phyloP scores from a whole-genome alignment of 768 basidiomycete genomes.

The Leccinum ochraceum region DNA sequence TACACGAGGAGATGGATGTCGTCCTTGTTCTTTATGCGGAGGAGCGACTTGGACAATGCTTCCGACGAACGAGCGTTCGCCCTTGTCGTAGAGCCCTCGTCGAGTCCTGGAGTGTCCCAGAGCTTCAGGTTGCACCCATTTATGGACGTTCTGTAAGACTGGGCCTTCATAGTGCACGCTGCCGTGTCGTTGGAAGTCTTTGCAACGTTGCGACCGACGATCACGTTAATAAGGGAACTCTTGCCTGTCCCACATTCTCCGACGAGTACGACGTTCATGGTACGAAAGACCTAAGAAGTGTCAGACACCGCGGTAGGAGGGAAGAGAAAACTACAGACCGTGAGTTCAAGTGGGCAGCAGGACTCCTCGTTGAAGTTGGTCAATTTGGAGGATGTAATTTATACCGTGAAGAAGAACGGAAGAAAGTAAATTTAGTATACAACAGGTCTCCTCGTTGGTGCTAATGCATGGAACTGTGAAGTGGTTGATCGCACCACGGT shows the following conservation, averaged over 20 bases:
- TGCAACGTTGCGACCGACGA: conserved; percentile 12
- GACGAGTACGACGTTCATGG: conserved; percentile 25
- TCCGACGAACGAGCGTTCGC: conserved; percentile 6
- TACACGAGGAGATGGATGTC: conserved; percentile 23
- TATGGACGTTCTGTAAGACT: conserved; percentile 14
- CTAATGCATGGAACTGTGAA: not conserved
- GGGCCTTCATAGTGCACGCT: conserved; percentile 16
- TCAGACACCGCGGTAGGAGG: conserved; percentile 1
- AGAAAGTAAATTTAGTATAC: not conserved
- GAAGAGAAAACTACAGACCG: not conserved
- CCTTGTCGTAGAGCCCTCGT: conserved; percentile 11
- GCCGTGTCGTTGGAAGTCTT: conserved; percentile 22
- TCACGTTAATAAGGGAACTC: conserved; percentile 28
- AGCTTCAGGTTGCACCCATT: conserved; percentile 13
- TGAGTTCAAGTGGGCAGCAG: not conserved
- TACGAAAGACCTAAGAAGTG: not conserved
- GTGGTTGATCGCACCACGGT: not conserved
- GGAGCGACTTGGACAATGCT: conserved; percentile 9
- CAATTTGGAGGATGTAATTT: conserved; percentile 1
- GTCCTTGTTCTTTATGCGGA: conserved; percentile 3
- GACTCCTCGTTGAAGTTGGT: not conserved
- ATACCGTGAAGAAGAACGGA: conserved; percentile 1
- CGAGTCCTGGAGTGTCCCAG: conserved; percentile 24
- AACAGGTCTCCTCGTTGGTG: not conserved
- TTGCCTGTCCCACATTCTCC: conserved; percentile 30